phyloP scores from a whole-genome alignment of 2,329 filamentous ascomycete genomes.

The Moelleriella libera region DNA sequence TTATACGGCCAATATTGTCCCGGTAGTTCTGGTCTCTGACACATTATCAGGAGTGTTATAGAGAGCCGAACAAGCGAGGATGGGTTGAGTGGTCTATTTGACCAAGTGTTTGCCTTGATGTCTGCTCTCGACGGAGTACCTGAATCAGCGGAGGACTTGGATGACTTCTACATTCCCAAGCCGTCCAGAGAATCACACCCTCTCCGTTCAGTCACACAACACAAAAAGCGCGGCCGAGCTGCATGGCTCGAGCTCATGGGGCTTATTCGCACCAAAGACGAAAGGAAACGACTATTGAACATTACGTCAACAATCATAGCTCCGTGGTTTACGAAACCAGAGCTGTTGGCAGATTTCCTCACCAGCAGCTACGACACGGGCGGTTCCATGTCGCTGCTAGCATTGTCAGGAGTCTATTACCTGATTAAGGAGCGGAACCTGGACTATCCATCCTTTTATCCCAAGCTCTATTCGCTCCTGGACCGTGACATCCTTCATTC shows the following conservation, averaged over 20 bases:
- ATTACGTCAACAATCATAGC: constrained; percentile 66
- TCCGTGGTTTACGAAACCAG: constrained; percentile 79
- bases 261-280: constrained; percentile 50
- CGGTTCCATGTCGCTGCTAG: constrained; percentile 74
- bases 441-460: constrained; percentile 90
- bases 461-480: constrained; percentile 84
- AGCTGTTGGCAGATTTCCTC: constrained; percentile 88
- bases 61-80: constrained; percentile 9
- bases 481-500: constrained; percentile 81
- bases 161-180: constrained; percentile 51
- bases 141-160: constrained; percentile 48
- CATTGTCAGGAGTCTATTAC: constrained; percentile 87
- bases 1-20: neutral
- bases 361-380: constrained; percentile 86
- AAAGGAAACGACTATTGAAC: constrained; percentile 66
- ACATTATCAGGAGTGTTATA: constrained; percentile 10
- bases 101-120: constrained; percentile 47
- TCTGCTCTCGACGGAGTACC: constrained; percentile 58
- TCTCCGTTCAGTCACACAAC: constrained; percentile 49
- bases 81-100: constrained; percentile 23
- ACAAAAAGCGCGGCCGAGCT: constrained; percentile 70
- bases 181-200: constrained; percentile 55
- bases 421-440: constrained; percentile 87
- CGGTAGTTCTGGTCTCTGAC: constrained; percentile 1
- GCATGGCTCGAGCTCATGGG: constrained; percentile 73